Evolutionary conservation across 139 green algal species (phyloP).

Genomic region (Picochlorum sp.): DNA sequence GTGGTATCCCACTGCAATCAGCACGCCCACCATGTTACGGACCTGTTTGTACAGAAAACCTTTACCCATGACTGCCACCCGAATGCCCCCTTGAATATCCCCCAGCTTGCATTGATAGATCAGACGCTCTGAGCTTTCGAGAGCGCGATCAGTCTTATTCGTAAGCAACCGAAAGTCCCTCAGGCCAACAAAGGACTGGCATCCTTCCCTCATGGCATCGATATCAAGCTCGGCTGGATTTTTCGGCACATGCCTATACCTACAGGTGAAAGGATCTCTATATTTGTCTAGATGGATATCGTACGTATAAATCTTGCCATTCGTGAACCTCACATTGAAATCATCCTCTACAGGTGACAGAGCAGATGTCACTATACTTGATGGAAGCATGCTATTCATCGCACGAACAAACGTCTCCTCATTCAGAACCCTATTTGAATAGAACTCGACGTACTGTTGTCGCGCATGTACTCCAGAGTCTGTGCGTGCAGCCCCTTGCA

Average conservation of each 20-base stretch:
- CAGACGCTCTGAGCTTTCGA: not conserved
- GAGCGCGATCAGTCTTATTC: not conserved
- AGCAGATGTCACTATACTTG: not conserved
- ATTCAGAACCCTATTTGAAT: slow-evolving; percentile 2
- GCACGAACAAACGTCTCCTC: not conserved
- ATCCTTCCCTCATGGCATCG: not conserved
- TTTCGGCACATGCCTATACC: slow-evolving; percentile 2
- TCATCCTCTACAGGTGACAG: not conserved
- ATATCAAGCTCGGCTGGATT: not conserved
- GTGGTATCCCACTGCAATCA: not conserved
- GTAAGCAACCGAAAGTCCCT: slow-evolving; percentile 3
- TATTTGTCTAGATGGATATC: slow-evolving; percentile 9
- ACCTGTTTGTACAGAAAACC: slow-evolving; percentile 12
- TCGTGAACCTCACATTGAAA: slow-evolving; percentile 10
- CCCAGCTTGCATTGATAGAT: not conserved
- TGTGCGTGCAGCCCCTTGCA: slow-evolving; percentile 5
- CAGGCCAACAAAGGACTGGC: not conserved
- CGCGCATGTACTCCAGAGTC: slow-evolving; percentile 14
- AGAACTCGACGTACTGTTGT: slow-evolving; percentile 3
- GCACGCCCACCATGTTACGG: not conserved
- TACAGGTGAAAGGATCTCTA: slow-evolving; percentile 4
- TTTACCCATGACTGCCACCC: slow-evolving; percentile 4
- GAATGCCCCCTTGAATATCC: not conserved
- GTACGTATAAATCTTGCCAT: slow-evolving; percentile 7
- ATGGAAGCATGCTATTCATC: slow-evolving; percentile 8